Conservation (phyloP, 495 filamentous ascomycete genomes). For the Penicillium paxilli region DNA sequence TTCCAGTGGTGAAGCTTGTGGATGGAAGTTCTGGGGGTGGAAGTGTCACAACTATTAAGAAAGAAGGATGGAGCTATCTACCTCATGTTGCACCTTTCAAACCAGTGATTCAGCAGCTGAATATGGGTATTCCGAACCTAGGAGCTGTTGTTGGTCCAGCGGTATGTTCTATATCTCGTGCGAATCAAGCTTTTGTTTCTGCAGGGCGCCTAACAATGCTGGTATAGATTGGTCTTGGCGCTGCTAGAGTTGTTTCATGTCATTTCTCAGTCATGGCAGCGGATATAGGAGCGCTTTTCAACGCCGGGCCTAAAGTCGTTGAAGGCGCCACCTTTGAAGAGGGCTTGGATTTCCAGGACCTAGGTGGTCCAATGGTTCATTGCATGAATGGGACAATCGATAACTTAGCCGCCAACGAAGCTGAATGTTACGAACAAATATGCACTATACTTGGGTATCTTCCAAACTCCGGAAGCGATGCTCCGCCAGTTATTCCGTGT, state of each 20-base stretch:
- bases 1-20: slow-evolving; percentile 62
- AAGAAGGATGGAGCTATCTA: slow-evolving; percentile 56
- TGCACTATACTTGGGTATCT: slow-evolving; percentile 55
- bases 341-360: slow-evolving; percentile 53
- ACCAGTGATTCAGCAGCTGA: slow-evolving; percentile 55
- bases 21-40: slow-evolving; percentile 64
- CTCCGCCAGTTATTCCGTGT: slow-evolving; percentile 48
- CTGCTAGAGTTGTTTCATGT: slow-evolving; percentile 58
- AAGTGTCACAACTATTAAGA: slow-evolving; percentile 58
- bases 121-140: slow-evolving; percentile 62
- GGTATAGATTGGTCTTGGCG: slow-evolving; percentile 58
- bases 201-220: background rate
- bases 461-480: slow-evolving; percentile 54
- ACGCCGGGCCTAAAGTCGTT: slow-evolving; percentile 64
- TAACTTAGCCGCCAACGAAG: slow-evolving; percentile 60
- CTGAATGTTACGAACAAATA: slow-evolving; percentile 60
- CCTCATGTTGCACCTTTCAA: slow-evolving; percentile 52
- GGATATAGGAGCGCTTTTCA: slow-evolving; percentile 61
- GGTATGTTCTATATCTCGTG: slow-evolving; percentile 20
- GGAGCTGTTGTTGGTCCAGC: slow-evolving; percentile 63
- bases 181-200: background rate
- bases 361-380: slow-evolving; percentile 59
- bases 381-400: slow-evolving; percentile 68
- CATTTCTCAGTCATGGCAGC: slow-evolving; percentile 68
- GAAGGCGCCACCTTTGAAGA: slow-evolving; percentile 62